These are phyloP conservation scores for Suillus luteus DNA, from an alignment of 768 basidiomycete species.

Conservation along the genomic window DNA sequence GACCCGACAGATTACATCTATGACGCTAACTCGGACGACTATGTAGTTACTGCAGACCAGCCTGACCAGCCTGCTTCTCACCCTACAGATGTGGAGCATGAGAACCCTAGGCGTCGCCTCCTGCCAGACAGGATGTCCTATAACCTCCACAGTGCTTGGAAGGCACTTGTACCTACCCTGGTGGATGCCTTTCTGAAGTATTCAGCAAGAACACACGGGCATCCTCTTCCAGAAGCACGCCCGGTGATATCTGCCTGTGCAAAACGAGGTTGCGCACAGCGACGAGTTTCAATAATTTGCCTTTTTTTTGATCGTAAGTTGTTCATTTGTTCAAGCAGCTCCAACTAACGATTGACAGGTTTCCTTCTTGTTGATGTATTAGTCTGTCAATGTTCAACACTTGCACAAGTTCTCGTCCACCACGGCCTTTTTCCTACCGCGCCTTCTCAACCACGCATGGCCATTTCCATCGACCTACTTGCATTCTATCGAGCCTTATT, in stretches of 20 bases:
- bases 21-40: not conserved
- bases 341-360: slow-evolving; percentile 15
- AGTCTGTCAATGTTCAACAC: slow-evolving; percentile 25
- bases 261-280: not conserved
- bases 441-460: slow-evolving; percentile 21
- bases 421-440: slow-evolving; percentile 35
- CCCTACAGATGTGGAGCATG: not conserved
- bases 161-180: slow-evolving; percentile 9
- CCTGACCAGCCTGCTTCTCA: not conserved
- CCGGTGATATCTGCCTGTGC: slow-evolving; percentile 4
- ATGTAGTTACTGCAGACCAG: not conserved
- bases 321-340: not conserved
- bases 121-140: not conserved
- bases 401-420: slow-evolving; percentile 27
- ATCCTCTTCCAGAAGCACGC: not conserved
- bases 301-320: slow-evolving; percentile 12
- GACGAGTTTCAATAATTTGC: not conserved
- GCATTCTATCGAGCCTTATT: slow-evolving; percentile 37
- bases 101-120: not conserved
- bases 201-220: not conserved
- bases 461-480: slow-evolving; percentile 31
- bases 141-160: not conserved
- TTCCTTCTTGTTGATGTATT: slow-evolving; percentile 17
- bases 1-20: not conserved
- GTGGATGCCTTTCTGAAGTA: not conserved